Evolutionary conservation across 1,139 yeast genomes (phyloP), one percentile per base, ranked within the genome.

Genomic region (Candida frijolesensis): DNA sequence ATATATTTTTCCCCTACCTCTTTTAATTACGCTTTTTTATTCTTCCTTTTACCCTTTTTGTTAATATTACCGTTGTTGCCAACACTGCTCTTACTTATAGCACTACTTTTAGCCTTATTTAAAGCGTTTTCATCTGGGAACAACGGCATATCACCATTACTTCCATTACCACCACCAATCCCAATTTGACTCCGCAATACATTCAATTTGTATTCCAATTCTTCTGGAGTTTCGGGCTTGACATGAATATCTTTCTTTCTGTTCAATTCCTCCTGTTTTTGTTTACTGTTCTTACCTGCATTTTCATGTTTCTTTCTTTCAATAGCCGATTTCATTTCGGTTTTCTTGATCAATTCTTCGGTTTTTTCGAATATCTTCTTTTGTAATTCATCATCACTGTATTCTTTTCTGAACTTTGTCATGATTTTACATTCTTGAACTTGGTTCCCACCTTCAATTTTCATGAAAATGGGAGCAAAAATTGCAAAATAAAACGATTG

Each of bases 401-500:
- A 78, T 63, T 91, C 97, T 46, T 70, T 65, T 55, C 96, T 77
- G 0, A 85, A 79, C 12, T 85, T 85, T 9, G 63, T 67, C 32
- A 86, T 75, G 10, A 85, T 68, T 18, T 76, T 70, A 67, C 97
- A 89, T 61, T 92, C 94, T 43, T 87, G 85, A 47, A 90, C 72
- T 60, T 86, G 79, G 50, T 81, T 74, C 0, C 91, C 96, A 6
- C 94, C 95, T 12, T 72, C 72, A 46, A 76, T 71, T 27, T 75
- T 76, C 34, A 76, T 65, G 35, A 90, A 73, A 19, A 87, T 82
- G 0, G 97, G 97, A 2, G 88, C 81, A 78, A 78, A 81, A 47
- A 88, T 64, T 0, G 91, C 89, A 70, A 79, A 87, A 47, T 89
- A 62, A 34, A 87, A 64, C 29, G 90, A 82, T 68, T 94, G 97